These are phyloP conservation scores for Micromonas pusilla DNA, from an alignment of 139 green algal species.

Conservation along the genomic window DNA sequence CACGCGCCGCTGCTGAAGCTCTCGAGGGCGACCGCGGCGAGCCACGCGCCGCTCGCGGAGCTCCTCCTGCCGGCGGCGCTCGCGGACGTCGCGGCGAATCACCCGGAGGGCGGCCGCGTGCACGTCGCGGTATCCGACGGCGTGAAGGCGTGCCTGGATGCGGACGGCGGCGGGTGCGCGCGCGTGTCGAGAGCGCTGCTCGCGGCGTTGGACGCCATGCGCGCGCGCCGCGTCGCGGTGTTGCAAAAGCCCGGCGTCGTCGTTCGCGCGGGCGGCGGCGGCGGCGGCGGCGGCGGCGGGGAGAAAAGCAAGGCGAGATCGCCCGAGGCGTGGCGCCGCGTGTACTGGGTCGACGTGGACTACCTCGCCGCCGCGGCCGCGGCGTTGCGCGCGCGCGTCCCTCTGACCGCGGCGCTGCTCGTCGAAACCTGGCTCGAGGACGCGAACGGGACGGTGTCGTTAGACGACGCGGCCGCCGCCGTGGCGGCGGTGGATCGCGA, in stretches of 20 bases:
- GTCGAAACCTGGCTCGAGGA: conserved; percentile 6
- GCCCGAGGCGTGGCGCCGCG: not conserved
- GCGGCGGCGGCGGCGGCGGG: not conserved
- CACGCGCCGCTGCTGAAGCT: not conserved
- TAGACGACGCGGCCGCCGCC: too few species aligned
- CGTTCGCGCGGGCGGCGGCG: not conserved
- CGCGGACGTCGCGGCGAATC: not conserved
- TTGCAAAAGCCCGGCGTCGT: not conserved
- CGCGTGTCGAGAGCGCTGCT: not conserved
- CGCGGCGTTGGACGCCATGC: not conserved
- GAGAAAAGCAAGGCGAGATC: not conserved
- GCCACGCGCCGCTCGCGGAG: not conserved
- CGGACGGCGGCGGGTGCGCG: not conserved
- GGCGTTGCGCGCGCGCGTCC: not conserved
- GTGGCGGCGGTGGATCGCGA: too few species aligned
- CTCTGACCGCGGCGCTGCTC: not conserved
- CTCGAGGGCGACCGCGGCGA: not conserved
- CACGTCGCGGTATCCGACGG: too few species aligned
- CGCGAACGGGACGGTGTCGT: not conserved
- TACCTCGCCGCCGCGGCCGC: not conserved
- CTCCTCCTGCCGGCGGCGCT: not conserved
- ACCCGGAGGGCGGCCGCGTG: not conserved
- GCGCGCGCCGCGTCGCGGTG: too few species aligned
- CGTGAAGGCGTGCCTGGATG: too few species aligned
- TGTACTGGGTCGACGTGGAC: conserved; percentile 2